Evolutionary conservation across 805 yeast genomes (phyloP), one percentile per base, ranked within the genome.

Genomic region (Isabelozyma gotoi): DNA sequence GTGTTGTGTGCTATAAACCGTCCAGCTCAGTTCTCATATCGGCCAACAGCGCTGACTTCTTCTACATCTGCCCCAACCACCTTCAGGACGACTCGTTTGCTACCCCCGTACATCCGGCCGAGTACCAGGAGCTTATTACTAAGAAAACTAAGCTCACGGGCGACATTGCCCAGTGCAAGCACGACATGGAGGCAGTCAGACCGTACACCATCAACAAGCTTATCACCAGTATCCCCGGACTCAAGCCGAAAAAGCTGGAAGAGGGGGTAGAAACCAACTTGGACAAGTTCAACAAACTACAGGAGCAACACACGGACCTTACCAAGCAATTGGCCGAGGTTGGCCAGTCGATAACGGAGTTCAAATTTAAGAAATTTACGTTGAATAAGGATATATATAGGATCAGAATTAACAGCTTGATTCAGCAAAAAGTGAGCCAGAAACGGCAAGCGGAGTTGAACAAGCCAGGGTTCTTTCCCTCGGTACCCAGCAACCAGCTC

Each of bases 1-100:
- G 85, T 53, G 48, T 46, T 16, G 57, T 79, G 11, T 80, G 85
- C 61, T 78, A 62, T 57, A 78, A 77, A 48, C 74, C 80, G 1
- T 60, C 80, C 0, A 39, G 60, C 5, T 52, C 71, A 0, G 84
- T 80, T 10, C 54, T 80, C 24, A 57, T 80, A 6, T 61, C 79
- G 2, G 65, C 67, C 19, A 73, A 68, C 44, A 73, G 73, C 36
- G 62, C 56, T 3, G 85, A 80, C 53, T 79, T 77, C 65, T 76
- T 80, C 53, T 79, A 78, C 51, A 62, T 74, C 3, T 80, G 85
- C 55, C 60, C 61, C 5, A 41, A 61, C 3, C 85, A 80, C 57
- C 56, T 80, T 38, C 53, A 54, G 19, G 84, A 80, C 53, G 60
- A 53, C 10, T 61, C 67, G 12, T 81, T 80, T 54, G 81, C 81